These are phyloP conservation scores for Fulvia fulva DNA, from an alignment of 2,329 filamentous ascomycete species.

Conservation along the genomic window DNA sequence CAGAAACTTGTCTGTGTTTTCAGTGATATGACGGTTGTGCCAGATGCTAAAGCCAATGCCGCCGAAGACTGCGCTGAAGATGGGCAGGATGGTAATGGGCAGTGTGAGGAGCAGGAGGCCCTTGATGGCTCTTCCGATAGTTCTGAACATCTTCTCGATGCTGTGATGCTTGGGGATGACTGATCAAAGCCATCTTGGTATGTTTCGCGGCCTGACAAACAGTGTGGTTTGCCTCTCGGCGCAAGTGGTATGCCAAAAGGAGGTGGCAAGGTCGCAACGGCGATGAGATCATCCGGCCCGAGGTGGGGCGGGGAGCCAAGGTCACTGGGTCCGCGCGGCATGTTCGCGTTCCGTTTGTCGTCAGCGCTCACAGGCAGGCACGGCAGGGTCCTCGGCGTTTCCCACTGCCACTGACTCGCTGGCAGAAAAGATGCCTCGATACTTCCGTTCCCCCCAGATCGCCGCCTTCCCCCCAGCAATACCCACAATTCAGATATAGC, in stretches of 20 bases:
- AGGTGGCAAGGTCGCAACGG: background rate
- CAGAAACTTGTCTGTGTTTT: conserved; percentile 10
- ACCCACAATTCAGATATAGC: too few relatives aligned
- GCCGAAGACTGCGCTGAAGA: conserved; percentile 5
- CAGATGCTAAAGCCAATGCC: conserved; percentile 12
- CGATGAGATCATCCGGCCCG: background rate
- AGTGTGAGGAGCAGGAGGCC: conserved; percentile 17
- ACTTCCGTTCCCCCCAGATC: too few relatives aligned
- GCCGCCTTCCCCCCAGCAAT: too few relatives aligned
- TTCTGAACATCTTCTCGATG: background rate
- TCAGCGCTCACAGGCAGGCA: too few relatives aligned
- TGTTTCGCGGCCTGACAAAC: background rate
- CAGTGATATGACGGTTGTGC: conserved; percentile 5
- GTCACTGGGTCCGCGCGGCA: too few relatives aligned
- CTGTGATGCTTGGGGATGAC: background rate
- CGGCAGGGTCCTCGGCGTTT: too few relatives aligned
- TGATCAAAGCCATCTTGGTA: background rate
- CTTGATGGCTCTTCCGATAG: conserved; percentile 13
- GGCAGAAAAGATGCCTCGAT: too few relatives aligned
- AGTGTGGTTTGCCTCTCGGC: background rate
- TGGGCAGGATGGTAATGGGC: conserved; percentile 13
- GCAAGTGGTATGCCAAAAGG: background rate
- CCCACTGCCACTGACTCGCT: too few relatives aligned
- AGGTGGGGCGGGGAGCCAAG: background rate
- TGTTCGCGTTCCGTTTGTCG: too few relatives aligned